These are phyloP conservation scores for Malbranchea zuffiana DNA, from an alignment of 2,329 filamentous ascomycete genomes.

Conservation along the genomic window DNA sequence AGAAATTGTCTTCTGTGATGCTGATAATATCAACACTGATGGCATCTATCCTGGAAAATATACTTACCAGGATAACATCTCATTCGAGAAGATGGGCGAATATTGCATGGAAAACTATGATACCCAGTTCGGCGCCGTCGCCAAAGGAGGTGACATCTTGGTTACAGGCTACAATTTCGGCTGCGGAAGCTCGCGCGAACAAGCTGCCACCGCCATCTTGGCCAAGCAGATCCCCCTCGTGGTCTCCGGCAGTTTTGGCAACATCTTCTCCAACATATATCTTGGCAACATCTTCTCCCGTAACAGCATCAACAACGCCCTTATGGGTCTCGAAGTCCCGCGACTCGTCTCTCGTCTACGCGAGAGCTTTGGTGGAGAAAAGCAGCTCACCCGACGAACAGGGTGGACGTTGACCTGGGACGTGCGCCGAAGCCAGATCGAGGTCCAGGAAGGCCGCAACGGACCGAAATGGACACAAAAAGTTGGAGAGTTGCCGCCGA, in stretches of 20 bases:
- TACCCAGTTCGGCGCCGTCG: slow-evolving; percentile 51
- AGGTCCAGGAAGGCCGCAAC: slow-evolving; percentile 56
- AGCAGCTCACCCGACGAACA: slow-evolving; percentile 57
- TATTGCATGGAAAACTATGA: slow-evolving; percentile 97
- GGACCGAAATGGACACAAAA: slow-evolving; percentile 64
- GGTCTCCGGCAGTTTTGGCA: slow-evolving; percentile 68
- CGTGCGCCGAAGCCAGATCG: slow-evolving; percentile 58
- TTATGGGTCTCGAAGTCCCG: slow-evolving; percentile 31
- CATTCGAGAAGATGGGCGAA: slow-evolving; percentile 67
- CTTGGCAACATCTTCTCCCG: slow-evolving; percentile 76
- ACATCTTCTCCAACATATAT: too few relatives aligned
- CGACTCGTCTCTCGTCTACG: slow-evolving; percentile 26
- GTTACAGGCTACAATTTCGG: slow-evolving; percentile 86
- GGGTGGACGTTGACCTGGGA: slow-evolving; percentile 82
- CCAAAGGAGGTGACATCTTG: slow-evolving; percentile 63
- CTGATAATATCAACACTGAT: slow-evolving; percentile 83
- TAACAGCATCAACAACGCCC: slow-evolving; percentile 38
- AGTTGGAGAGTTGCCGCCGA: slow-evolving; percentile 72
- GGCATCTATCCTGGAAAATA: slow-evolving; percentile 85
- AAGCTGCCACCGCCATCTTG: slow-evolving; percentile 77
- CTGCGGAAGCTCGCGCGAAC: slow-evolving; percentile 68
- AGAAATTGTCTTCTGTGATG: slow-evolving; percentile 80
- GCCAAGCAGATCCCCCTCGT: slow-evolving; percentile 72
- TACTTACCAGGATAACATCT: slow-evolving; percentile 80
- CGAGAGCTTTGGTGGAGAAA: slow-evolving; percentile 36